Percentiles rank a stretch among this genome's conserved stretches.
Conservation (phyloP, 2,329 filamentous ascomycete species). For the Eutypella sp. region DNA sequence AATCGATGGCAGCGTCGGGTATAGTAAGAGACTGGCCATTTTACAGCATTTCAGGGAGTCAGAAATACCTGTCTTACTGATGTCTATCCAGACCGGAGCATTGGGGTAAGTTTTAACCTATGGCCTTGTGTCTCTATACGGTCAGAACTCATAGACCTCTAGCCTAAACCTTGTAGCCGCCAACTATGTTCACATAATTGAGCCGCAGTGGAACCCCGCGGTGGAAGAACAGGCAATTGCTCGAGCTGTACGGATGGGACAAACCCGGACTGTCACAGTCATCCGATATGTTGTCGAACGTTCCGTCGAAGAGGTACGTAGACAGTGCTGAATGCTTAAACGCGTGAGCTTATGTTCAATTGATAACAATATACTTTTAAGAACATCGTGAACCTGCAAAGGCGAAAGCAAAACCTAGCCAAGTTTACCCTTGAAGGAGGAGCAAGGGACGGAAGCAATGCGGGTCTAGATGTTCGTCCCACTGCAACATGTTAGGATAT, state of each 20-base stretch:
- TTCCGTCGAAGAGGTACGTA: constrained; percentile 38
- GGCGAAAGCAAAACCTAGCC: background rate
- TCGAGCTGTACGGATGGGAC: constrained; percentile 42
- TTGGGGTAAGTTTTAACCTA: background rate
- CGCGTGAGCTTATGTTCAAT: background rate
- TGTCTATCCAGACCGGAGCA: background rate
- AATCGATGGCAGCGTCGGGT: background rate
- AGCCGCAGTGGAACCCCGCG: constrained; percentile 51
- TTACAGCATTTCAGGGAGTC: background rate
- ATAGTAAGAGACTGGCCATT: background rate
- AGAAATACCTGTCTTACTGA: background rate
- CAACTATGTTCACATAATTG: constrained; percentile 45
- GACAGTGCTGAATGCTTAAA: too few species aligned
- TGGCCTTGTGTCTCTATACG: background rate
- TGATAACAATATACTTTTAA: background rate
- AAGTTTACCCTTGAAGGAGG: background rate
- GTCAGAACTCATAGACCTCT: background rate
- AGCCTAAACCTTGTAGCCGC: constrained; percentile 45
- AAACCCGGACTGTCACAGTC: constrained; percentile 36
- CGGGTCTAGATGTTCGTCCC: background rate
- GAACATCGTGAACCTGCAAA: background rate
- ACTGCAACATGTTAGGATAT: background rate
- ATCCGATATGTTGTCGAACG: constrained; percentile 39
- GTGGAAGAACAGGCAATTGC: constrained; percentile 49
- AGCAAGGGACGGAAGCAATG: background rate